Base-by-base conservation (phyloP, 495 filamentous ascomycete genomes). In the Aspergillus mulundensis region DNA sequence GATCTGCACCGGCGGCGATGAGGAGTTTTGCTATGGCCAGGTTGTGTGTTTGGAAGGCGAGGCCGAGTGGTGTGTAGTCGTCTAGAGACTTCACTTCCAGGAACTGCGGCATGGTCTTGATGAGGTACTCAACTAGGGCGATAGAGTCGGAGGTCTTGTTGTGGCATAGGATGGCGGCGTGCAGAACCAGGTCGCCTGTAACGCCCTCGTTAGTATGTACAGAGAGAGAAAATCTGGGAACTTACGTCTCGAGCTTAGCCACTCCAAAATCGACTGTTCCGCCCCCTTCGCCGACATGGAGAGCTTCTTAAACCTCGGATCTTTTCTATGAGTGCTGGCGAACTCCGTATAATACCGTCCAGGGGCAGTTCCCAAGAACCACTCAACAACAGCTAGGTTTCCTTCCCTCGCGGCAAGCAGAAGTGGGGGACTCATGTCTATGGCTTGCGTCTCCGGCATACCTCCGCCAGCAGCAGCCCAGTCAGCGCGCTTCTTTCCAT, bases 291-390 rank as follows among this genome's bases (percentile, higher is more conserved):
- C 67, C 0, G 78, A 65, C 42, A 79, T 64, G 4, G 71, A 72
- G 0, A 90, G 69, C 53, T 79, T 77, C 56, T 81, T 76, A 21
- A 90, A 53, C 14, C 78, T 72, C 38, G 75, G 66, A 42, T 90
- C 81, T 19, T 81, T 70, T 48, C 68, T 70, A 50, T 87, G 76
- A 8, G 75, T 73, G 41, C 81, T 78, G 12, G 78, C 72, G 59
- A 88, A 92, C 39, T 86, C 77, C 10, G 74, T 63, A 60, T 91
- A 92, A 42, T 77, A 68, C 30, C 84, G 70, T 55, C 77, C 60
- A 0, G 87, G 86, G 0, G 81, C 77, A 30, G 86, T 84, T 39
- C 84, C 81, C 45, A 90, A 66, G 61, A 87, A 87, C 82, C 85
- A 92, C 62, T 90, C 82, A 0, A 84, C 78, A 25, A 76, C 77